A percentile compares a stretch with the other conserved stretches of the same genome.
Conservation (phyloP, 345 rosid genomes). For the Boechera retrofracta region DNA sequence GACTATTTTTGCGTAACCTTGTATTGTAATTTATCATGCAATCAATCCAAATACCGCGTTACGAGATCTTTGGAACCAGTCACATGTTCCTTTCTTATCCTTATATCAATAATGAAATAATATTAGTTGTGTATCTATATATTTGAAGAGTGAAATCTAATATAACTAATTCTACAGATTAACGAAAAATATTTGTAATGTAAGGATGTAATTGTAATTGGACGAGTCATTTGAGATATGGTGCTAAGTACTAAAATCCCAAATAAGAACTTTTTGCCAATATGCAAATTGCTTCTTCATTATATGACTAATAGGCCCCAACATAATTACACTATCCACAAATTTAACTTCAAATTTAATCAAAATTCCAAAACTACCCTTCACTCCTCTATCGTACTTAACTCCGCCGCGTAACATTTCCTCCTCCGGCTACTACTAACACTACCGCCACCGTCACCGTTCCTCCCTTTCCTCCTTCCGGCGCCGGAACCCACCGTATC, state of each 20-base stretch:
- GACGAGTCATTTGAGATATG: not conserved
- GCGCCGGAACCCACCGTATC: slow-evolving; percentile 38
- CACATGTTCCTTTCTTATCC: slow-evolving; percentile 40
- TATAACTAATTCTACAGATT: not conserved
- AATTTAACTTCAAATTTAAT: not conserved
- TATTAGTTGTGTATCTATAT: not conserved
- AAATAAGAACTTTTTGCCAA: slow-evolving; percentile 38
- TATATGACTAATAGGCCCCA: slow-evolving; percentile 37
- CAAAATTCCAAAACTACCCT: slow-evolving; percentile 49
- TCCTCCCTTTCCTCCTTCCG: slow-evolving; percentile 34
- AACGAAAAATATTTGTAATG: not conserved
- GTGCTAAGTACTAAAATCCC: slow-evolving; percentile 10
- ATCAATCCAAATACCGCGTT: slow-evolving; percentile 32
- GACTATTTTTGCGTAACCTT: slow-evolving; percentile 31
- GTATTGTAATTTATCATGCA: slow-evolving; percentile 27
- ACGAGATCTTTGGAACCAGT: slow-evolving; percentile 38
- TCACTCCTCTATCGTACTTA: slow-evolving; percentile 78
- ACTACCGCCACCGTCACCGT: slow-evolving; percentile 43
- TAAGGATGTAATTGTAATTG: not conserved
- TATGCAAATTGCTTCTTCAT: slow-evolving; percentile 28
- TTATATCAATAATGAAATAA: slow-evolving; percentile 11
- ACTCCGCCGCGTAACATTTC: slow-evolving; percentile 57
- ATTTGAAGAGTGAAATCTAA: slow-evolving; percentile 1
- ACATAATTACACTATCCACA: slow-evolving; percentile 41
- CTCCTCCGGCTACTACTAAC: slow-evolving; percentile 47